Conservation (phyloP, 805 yeast genomes). For the Starmerella cellae region DNA sequence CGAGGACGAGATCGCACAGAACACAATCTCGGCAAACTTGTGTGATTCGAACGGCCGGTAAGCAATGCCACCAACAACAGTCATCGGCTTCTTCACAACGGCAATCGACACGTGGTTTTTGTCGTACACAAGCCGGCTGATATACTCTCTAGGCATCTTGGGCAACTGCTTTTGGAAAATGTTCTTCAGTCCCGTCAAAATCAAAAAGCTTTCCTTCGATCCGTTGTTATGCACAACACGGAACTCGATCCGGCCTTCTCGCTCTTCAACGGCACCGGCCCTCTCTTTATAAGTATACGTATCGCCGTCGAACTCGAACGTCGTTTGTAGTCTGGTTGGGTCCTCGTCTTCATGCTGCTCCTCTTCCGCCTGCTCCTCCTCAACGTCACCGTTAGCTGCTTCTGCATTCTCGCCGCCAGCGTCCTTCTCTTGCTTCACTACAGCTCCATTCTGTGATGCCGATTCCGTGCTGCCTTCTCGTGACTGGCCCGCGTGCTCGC, state of each 20-base stretch:
- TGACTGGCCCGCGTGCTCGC: background rate
- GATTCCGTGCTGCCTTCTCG: background rate
- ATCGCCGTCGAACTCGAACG: constrained; percentile 61
- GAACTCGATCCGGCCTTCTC: constrained; percentile 85
- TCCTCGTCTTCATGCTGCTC: constrained; percentile 21
- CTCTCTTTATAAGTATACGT: constrained; percentile 76
- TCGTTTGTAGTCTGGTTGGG: constrained; percentile 29
- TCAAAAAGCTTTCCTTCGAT: constrained; percentile 72
- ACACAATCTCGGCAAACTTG: constrained; percentile 93
- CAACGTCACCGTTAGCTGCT: constrained; percentile 18
- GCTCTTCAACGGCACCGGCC: constrained; percentile 87
- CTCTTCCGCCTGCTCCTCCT: constrained; percentile 20
- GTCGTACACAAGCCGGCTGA: constrained; percentile 87
- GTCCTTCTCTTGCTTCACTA: constrained; percentile 1
- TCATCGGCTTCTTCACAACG: constrained; percentile 80
- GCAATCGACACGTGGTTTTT: constrained; percentile 92
- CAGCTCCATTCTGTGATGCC: background rate
- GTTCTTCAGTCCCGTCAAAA: constrained; percentile 86
- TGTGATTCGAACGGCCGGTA: constrained; percentile 84
- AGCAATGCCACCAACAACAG: constrained; percentile 96
- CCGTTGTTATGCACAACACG: constrained; percentile 94
- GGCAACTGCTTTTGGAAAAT: constrained; percentile 96
- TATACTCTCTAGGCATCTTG: constrained; percentile 96
- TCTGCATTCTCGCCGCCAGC: constrained; percentile 16
- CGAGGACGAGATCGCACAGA: constrained; percentile 93